phyloP scores from a whole-genome alignment of 805 yeast species.

The Blastobotrys americana region DNA sequence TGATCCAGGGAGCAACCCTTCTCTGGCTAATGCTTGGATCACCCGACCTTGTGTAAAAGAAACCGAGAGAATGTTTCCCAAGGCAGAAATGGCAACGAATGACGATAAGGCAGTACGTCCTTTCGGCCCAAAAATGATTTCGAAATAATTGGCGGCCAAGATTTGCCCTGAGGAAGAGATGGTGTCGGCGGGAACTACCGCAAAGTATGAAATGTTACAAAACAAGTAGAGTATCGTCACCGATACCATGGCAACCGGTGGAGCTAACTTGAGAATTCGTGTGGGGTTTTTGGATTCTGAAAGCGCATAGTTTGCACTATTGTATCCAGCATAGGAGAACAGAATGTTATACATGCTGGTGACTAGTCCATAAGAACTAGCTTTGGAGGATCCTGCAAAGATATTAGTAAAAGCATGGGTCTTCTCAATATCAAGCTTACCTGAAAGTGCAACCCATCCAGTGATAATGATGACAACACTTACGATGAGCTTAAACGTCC shows the following conservation, averaged over 20 bases:
- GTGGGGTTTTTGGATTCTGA: constrained; percentile 52
- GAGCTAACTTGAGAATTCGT: constrained; percentile 50
- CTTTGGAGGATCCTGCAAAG: constrained; percentile 35
- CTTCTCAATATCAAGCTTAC: constrained; percentile 26
- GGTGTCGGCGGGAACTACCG: constrained; percentile 41
- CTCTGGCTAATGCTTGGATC: constrained; percentile 50
- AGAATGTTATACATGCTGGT: constrained; percentile 54
- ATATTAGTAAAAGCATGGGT: constrained; percentile 34
- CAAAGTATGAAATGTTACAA: constrained; percentile 51
- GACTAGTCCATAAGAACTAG: constrained; percentile 44
- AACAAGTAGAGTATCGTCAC: constrained; percentile 49
- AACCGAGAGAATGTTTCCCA: constrained; percentile 61
- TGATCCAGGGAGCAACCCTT: constrained; percentile 45
- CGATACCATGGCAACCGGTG: constrained; percentile 48
- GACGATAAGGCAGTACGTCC: constrained; percentile 47
- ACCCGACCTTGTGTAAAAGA: constrained; percentile 55
- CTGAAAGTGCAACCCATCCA: constrained; percentile 39
- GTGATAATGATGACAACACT: constrained; percentile 42
- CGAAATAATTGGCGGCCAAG: constrained; percentile 56
- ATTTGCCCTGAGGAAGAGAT: constrained; percentile 49
- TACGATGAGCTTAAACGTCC: constrained; percentile 46
- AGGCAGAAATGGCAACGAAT: constrained; percentile 51
- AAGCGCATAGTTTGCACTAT: constrained; percentile 57
- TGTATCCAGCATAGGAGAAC: constrained; percentile 66
- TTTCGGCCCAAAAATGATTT: constrained; percentile 49